A percentile compares a stretch with the other conserved stretches of the same genome.
These are phyloP conservation scores for Rutstroemia sydowiana DNA, from an alignment of 2,329 filamentous ascomycete genomes.

Conservation along the genomic window DNA sequence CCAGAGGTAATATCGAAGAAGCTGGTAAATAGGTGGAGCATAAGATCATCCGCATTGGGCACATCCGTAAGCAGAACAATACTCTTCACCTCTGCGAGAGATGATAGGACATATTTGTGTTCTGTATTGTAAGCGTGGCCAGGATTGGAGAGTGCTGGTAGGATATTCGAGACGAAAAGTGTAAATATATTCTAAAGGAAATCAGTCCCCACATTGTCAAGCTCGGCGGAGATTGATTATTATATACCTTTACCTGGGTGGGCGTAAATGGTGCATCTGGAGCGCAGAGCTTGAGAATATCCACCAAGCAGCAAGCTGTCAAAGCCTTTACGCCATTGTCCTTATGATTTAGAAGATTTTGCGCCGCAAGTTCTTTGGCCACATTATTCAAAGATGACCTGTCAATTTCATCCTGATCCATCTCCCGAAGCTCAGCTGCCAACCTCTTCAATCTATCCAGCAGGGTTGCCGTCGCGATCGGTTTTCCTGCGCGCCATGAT, in stretches of 20 bases:
- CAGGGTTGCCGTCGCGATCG: constrained; percentile 77
- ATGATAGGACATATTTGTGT: constrained; percentile 84
- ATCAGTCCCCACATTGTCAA: neutral
- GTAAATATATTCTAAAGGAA: constrained; percentile 75
- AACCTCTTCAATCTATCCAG: constrained; percentile 74
- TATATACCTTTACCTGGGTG: constrained; percentile 75
- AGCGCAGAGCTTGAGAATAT: constrained; percentile 86
- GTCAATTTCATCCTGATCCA: constrained; percentile 82
- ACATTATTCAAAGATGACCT: constrained; percentile 77
- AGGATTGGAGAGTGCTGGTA: constrained; percentile 79
- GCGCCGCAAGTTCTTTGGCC: constrained; percentile 75
- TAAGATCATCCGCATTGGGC: constrained; percentile 70
- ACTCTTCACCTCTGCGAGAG: constrained; percentile 87
- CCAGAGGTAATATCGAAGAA: constrained; percentile 90
- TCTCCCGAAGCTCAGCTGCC: constrained; percentile 71
- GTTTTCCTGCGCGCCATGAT: constrained; percentile 85
- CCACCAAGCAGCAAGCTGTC: constrained; percentile 81
- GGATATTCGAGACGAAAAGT: constrained; percentile 73
- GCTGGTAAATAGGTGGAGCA: constrained; percentile 73
- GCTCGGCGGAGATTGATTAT: neutral
- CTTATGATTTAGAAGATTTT: constrained; percentile 81
- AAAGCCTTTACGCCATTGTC: constrained; percentile 90
- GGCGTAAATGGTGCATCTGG: constrained; percentile 91
- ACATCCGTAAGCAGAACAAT: constrained; percentile 87
- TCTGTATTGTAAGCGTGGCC: constrained; percentile 87